A percentile compares a stretch with the other conserved stretches of the same genome.
Evolutionary conservation across 768 basidiomycete species (phyloP).

Genomic region (Peribolospora baueri): DNA sequence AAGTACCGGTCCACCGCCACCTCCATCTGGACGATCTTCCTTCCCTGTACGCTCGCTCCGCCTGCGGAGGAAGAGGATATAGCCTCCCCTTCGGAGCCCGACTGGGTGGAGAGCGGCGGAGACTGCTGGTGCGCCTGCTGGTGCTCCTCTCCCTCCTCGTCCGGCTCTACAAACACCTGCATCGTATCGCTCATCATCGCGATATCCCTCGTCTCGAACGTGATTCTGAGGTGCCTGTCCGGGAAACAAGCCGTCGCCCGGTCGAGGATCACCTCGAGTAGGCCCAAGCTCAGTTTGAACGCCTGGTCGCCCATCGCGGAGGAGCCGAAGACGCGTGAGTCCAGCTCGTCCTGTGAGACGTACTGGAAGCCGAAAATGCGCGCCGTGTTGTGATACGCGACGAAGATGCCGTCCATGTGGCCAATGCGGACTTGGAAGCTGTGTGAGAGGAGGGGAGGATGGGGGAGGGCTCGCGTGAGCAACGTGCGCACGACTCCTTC

Average conservation of each 20-base stretch:
- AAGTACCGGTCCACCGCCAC: no score
- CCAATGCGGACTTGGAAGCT: constrained; percentile 92
- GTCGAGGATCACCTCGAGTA: constrained; percentile 43
- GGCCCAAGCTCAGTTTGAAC: constrained; percentile 44
- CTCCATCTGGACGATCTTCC: no score
- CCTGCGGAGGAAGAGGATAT: no score
- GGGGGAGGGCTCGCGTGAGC: not conserved
- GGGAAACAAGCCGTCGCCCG: constrained; percentile 22
- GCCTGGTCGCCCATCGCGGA: constrained; percentile 40
- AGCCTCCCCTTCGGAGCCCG: no score
- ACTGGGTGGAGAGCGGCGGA: no score
- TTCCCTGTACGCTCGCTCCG: no score
- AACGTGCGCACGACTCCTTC: not conserved
- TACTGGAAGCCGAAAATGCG: constrained; percentile 88
- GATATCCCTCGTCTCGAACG: no score
- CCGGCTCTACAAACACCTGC: no score
- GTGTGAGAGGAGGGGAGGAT: not conserved
- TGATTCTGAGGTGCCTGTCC: no score
- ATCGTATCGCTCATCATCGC: no score
- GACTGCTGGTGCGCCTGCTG: no score
- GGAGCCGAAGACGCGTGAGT: constrained; percentile 45
- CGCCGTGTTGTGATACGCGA: constrained; percentile 68
- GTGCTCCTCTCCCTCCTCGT: no score
- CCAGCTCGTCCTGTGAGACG: constrained; percentile 65
- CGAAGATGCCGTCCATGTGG: constrained; percentile 73